phyloP scores from a whole-genome alignment of 2,329 filamentous ascomycete genomes.

The Xylogone sp. region DNA sequence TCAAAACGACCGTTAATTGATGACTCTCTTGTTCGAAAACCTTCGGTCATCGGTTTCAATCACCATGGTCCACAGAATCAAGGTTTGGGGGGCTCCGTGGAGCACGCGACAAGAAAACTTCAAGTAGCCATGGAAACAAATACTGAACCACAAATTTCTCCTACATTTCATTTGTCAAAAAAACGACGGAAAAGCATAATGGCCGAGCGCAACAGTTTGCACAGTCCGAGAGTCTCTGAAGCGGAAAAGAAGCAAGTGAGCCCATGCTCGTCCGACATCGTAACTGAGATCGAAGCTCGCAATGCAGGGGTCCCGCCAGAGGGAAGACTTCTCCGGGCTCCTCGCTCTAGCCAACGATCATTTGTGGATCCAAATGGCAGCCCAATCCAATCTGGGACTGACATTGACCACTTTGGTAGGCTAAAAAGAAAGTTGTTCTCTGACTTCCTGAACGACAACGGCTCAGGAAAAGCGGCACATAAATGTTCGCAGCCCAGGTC shows the following conservation, averaged over 20 bases:
- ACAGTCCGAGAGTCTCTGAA: too few species aligned
- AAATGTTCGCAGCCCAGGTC: conserved; percentile 7
- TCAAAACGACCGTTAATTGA: too few species aligned
- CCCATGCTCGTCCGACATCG: background rate
- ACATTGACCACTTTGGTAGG: conserved; percentile 13
- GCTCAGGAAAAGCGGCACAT: background rate
- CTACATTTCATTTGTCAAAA: background rate
- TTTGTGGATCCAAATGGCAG: conserved; percentile 22
- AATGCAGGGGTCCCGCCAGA: background rate
- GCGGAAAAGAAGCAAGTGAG: background rate
- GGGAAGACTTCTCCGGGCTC: background rate
- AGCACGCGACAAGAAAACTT: background rate
- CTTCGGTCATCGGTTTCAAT: too few species aligned
- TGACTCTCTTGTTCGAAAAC: too few species aligned
- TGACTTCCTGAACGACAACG: background rate
- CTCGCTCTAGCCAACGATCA: background rate
- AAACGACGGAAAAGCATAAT: background rate
- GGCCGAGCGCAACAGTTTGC: background rate
- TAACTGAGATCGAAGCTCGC: background rate
- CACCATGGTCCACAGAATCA: background rate
- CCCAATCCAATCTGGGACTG: conserved; percentile 8
- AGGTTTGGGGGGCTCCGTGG: background rate
- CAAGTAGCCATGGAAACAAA: background rate
- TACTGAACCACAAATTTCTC: background rate
- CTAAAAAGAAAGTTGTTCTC: conserved; percentile 8